Evolutionary conservation across 2,329 filamentous ascomycete genomes (phyloP).

Genomic region (Neodidymelliopsis sp.): DNA sequence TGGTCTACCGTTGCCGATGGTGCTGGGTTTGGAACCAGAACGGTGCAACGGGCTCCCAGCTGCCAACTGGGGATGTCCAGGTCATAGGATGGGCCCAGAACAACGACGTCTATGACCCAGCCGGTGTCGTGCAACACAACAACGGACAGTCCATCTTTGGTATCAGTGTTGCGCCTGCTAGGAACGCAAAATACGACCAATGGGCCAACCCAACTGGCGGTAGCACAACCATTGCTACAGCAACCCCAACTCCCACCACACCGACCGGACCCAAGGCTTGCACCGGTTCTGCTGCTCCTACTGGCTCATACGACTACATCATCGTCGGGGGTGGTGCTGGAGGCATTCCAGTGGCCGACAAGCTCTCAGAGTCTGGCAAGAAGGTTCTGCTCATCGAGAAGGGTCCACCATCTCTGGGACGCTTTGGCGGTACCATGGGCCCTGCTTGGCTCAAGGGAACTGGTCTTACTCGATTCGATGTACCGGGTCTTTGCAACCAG

Average conservation of each 20-base stretch:
- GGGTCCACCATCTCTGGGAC: slow-evolving; percentile 64
- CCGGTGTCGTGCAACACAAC: slow-evolving; percentile 60
- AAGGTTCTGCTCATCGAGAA: slow-evolving; percentile 66
- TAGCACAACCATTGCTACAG: slow-evolving; percentile 33
- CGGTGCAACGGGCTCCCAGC: slow-evolving; percentile 49
- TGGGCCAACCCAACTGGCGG: slow-evolving; percentile 51
- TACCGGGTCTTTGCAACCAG: slow-evolving; percentile 74
- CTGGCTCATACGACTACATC: slow-evolving; percentile 67
- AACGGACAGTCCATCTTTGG: slow-evolving; percentile 64
- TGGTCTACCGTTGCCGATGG: slow-evolving; percentile 70
- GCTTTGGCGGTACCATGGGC: slow-evolving; percentile 68
- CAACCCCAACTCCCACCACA: slow-evolving; percentile 36
- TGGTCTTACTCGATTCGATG: slow-evolving; percentile 73
- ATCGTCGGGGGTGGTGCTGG: slow-evolving; percentile 69
- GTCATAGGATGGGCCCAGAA: slow-evolving; percentile 66
- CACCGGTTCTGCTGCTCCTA: slow-evolving; percentile 47
- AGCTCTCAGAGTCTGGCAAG: slow-evolving; percentile 69
- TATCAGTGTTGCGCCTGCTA: slow-evolving; percentile 52
- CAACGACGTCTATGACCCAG: slow-evolving; percentile 43
- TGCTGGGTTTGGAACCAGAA: slow-evolving; percentile 56
- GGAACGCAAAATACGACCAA: slow-evolving; percentile 53
- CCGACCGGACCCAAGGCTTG: slow-evolving; percentile 46
- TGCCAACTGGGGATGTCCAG: slow-evolving; percentile 45
- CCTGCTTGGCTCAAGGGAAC: slow-evolving; percentile 68
- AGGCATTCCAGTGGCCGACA: slow-evolving; percentile 66